Conservation (phyloP, 495 filamentous ascomycete species). For the Apiosordaria backusii region DNA sequence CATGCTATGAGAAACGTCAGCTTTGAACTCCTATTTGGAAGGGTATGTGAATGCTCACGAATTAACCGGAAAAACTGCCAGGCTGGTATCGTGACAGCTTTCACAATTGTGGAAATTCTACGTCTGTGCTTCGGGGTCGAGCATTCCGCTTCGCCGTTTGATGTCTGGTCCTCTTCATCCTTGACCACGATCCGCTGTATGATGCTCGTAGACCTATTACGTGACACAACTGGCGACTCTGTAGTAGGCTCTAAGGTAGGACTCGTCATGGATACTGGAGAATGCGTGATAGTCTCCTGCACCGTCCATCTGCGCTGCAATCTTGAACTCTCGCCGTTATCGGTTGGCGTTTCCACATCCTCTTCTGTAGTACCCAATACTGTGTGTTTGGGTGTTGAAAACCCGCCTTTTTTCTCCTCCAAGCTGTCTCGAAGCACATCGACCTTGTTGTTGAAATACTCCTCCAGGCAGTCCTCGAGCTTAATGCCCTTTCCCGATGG, state of each 20-base stretch:
- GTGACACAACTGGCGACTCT: slow-evolving; percentile 17
- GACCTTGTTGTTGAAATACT: slow-evolving; percentile 91
- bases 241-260: slow-evolving; percentile 21
- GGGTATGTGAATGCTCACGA: slow-evolving; percentile 47
- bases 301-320: slow-evolving; percentile 34
- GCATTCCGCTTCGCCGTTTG: slow-evolving; percentile 37
- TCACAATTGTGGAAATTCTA: slow-evolving; percentile 55
- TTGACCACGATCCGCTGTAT: slow-evolving; percentile 48
- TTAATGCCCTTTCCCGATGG: slow-evolving; percentile 63
- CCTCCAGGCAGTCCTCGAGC: slow-evolving; percentile 85
- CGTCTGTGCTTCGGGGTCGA: slow-evolving; percentile 39
- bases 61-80: slow-evolving; percentile 97
- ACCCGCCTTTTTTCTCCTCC: slow-evolving; percentile 51
- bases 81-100: slow-evolving; percentile 90
- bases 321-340: slow-evolving; percentile 11
- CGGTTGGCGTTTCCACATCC: slow-evolving; percentile 19
- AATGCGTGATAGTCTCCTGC: slow-evolving; percentile 23
- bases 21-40: background rate
- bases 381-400: slow-evolving; percentile 27
- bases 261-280: slow-evolving; percentile 17
- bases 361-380: slow-evolving; percentile 39
- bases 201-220: slow-evolving; percentile 46
- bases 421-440: slow-evolving; percentile 74
- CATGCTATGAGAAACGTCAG: slow-evolving; percentile 69
- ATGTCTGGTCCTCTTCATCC: slow-evolving; percentile 24